These are phyloP conservation scores for Piloderma croceum DNA, from an alignment of 768 basidiomycete species.

Conservation along the genomic window DNA sequence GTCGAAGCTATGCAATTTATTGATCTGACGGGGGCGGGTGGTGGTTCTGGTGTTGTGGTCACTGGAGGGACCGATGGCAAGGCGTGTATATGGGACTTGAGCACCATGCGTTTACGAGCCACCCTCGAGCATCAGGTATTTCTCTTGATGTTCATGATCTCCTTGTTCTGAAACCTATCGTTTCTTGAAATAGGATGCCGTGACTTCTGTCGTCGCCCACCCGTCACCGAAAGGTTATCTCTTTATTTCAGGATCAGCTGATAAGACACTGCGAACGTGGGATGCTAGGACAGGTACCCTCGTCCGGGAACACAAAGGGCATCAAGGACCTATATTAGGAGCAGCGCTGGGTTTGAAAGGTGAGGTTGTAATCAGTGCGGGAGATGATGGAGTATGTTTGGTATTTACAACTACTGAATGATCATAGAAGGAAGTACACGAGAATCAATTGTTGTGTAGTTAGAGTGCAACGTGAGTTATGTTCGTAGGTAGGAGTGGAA, in stretches of 20 bases:
- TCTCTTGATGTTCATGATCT: conserved; percentile 11
- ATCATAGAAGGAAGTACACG: too few relatives aligned
- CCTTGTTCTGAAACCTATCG: conserved; percentile 5
- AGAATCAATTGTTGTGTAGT: too few relatives aligned
- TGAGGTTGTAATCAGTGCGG: conserved; percentile 75
- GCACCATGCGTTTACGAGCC: conserved; percentile 76
- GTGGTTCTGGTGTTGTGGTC: conserved; percentile 57
- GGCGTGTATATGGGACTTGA: conserved; percentile 90
- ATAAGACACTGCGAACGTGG: conserved; percentile 86
- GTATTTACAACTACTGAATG: conserved; percentile 82
- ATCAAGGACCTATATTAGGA: conserved; percentile 68
- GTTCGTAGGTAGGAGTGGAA: too few relatives aligned
- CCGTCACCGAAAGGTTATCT: conserved; percentile 72
- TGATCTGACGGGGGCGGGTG: conserved; percentile 57
- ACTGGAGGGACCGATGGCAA: conserved; percentile 94
- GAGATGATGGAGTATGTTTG: conserved; percentile 84
- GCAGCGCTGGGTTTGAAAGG: conserved; percentile 69
- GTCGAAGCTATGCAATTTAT: conserved; percentile 84
- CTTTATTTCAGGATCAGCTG: conserved; percentile 82
- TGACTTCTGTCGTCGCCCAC: conserved; percentile 73
- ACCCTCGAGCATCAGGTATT: conserved; percentile 79
- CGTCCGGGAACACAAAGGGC: conserved; percentile 76
- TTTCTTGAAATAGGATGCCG: conserved; percentile 68
- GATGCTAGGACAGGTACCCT: conserved; percentile 82
- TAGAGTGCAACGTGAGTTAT: too few relatives aligned